Evolutionary conservation across 129 eudicot genomes (phyloP).

Genomic region (Centella asiatica): DNA sequence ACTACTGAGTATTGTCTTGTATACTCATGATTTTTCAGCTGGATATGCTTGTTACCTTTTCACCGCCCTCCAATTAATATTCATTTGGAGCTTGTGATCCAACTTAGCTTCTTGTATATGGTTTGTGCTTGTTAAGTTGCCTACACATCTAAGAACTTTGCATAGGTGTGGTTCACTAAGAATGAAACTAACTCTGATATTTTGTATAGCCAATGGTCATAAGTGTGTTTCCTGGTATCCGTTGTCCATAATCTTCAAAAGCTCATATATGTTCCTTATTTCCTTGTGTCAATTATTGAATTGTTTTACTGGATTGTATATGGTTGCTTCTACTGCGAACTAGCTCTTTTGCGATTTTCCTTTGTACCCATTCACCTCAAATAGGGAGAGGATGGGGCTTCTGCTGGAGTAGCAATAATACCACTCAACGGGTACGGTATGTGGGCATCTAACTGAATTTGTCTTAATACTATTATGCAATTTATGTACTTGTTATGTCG

Average conservation of each 20-base stretch:
- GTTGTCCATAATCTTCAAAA: background rate
- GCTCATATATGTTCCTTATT: background rate
- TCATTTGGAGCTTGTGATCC: too few species aligned
- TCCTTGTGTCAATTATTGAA: background rate
- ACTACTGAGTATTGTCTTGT: too few species aligned
- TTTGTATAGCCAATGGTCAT: background rate
- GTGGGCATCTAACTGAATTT: slow-evolving; percentile 59
- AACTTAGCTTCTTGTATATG: too few species aligned
- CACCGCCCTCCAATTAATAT: too few species aligned
- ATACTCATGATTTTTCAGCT: too few species aligned
- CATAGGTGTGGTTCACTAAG: too few species aligned
- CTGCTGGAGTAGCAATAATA: slow-evolving; percentile 79
- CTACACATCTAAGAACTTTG: too few species aligned
- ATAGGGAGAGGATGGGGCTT: slow-evolving; percentile 87
- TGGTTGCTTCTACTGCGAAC: background rate
- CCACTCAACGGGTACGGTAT: slow-evolving; percentile 74
- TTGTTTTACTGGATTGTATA: background rate
- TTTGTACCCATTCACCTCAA: slow-evolving; percentile 80
- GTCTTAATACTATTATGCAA: slow-evolving; percentile 40
- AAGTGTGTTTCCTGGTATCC: background rate
- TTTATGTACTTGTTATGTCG: slow-evolving; percentile 13
- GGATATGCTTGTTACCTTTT: too few species aligned
- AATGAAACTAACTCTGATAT: too few species aligned
- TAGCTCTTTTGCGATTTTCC: slow-evolving; percentile 30
- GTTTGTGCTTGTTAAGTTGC: too few species aligned